These are phyloP conservation scores for Ruellia speciosa DNA, from an alignment of 305 asterid species.

Conservation along the genomic window DNA sequence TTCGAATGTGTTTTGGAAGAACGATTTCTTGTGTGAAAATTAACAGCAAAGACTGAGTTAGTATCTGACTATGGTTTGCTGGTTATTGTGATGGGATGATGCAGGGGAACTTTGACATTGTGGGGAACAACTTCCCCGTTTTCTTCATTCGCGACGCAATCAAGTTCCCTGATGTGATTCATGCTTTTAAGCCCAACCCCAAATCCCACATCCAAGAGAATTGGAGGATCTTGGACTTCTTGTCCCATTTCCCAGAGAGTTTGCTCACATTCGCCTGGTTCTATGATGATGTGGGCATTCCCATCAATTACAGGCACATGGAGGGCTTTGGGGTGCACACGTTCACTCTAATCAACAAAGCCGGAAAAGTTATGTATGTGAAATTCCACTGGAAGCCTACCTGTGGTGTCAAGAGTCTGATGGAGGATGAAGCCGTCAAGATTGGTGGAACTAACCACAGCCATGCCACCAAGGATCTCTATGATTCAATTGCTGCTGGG, in stretches of 20 bases:
- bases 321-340: slow-evolving; percentile 89
- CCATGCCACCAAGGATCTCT: slow-evolving; percentile 91
- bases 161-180: slow-evolving; percentile 85
- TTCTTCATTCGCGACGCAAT: slow-evolving; percentile 83
- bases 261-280: slow-evolving; percentile 69
- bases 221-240: slow-evolving; percentile 84
- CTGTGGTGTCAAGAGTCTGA: slow-evolving; percentile 73
- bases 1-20: no score
- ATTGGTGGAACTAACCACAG: slow-evolving; percentile 88
- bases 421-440: slow-evolving; percentile 64
- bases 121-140: slow-evolving; percentile 91
- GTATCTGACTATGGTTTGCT: background rate
- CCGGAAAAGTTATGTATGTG: slow-evolving; percentile 70
- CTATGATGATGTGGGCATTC: slow-evolving; percentile 80
- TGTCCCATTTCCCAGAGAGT: slow-evolving; percentile 90
- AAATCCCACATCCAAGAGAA: slow-evolving; percentile 88
- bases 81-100: slow-evolving; percentile 6
- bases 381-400: slow-evolving; percentile 98
- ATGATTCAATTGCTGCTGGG: slow-evolving; percentile 79
- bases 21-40: no score
- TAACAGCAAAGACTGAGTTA: no score
- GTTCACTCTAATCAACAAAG: slow-evolving; percentile 71
- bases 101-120: slow-evolving; percentile 89
- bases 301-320: slow-evolving; percentile 92
- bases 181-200: slow-evolving; percentile 86